A percentile compares a stretch with the other conserved stretches of the same genome.
Conservation (phyloP, 257 asterid species). For the Gardenia jasminoides region DNA sequence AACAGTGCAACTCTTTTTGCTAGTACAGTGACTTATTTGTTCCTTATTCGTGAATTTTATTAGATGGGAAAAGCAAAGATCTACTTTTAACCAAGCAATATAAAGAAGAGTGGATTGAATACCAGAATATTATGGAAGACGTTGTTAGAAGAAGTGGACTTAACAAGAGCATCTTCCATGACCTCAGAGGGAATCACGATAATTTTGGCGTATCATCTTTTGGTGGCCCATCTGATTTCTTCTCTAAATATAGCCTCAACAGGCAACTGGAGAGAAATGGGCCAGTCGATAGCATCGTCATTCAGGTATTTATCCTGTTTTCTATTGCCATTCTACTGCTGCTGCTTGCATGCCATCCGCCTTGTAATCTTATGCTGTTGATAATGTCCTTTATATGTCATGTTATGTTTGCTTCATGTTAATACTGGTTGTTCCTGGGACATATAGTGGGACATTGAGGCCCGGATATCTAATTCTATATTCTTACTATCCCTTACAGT, state of each 20-base stretch:
- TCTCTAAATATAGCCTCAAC: conserved; percentile 67
- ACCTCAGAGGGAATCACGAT: conserved; percentile 95
- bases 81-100: conserved; percentile 72
- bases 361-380: not conserved
- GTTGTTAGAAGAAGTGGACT: conserved; percentile 76
- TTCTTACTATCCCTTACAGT: not conserved
- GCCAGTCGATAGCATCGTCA: conserved; percentile 59
- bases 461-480: not conserved
- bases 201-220: conserved; percentile 75
- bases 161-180: conserved; percentile 56
- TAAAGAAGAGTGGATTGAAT: conserved; percentile 86
- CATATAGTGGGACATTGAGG: not conserved
- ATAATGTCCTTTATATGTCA: not conserved
- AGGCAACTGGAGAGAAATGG: conserved; percentile 57
- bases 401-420: not conserved
- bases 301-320: conserved; percentile 52
- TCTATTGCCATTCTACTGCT: not conserved
- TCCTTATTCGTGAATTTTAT: conserved; percentile 11
- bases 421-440: not conserved
- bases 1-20: not conserved
- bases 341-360: not conserved
- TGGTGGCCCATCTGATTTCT: conserved; percentile 71
- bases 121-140: conserved; percentile 68
- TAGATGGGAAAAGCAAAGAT: conserved; percentile 98
- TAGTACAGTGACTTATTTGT: not conserved